Base-by-base conservation (phyloP, 306 rosid species). In the Quillaja saponaria region DNA sequence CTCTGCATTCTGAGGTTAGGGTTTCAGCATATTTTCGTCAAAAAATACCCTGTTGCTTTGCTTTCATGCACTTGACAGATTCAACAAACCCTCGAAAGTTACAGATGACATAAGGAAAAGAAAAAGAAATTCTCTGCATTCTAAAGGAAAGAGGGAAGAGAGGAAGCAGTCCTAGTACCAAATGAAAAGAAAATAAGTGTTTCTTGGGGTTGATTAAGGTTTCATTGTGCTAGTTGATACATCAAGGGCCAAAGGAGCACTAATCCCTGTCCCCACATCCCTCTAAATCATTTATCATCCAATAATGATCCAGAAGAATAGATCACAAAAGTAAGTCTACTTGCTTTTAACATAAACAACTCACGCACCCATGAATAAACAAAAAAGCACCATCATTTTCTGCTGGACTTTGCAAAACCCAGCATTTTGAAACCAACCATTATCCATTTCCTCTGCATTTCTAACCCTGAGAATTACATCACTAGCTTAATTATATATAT, bases 381-480 rank as follows among this genome's bases (percentile, higher is more conserved):
- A 71, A 66, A 72, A n/a, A 60, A 81, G 77, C 62, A 68, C 16
- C 50, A 74, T 66, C 76, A 69, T 69, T 71, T 74, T 65, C 76
- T 12, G 69, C 67, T 38, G 71, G 75, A 68, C 77, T 71, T 25
- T 38, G 53, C 45, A 68, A 67, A 46, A 49, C 73, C 68, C 59
- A 45, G 59, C 76, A 76, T 53, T 64, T 49, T 65, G 71, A 81
- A 83, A 79, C 71, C 81, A 83, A 72, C 75, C 74, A 77, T 84
- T 67, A 71, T 76, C 74, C 78, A 64, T 75, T 66, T 64, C 63
- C 63, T 76, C 61, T 63, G 44, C 58, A 71, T 77, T 69, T 69
- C 77, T 69, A 78, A 63, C 50, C 67, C 59, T 67, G 67, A 64
- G 72, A 64, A 66, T 73, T 83, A 76, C 81, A 75, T 55, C 58